Evolutionary conservation across 305 asterid species (phyloP), one percentile per base, ranked within the genome.

Genomic region (Andrographis paniculata): DNA sequence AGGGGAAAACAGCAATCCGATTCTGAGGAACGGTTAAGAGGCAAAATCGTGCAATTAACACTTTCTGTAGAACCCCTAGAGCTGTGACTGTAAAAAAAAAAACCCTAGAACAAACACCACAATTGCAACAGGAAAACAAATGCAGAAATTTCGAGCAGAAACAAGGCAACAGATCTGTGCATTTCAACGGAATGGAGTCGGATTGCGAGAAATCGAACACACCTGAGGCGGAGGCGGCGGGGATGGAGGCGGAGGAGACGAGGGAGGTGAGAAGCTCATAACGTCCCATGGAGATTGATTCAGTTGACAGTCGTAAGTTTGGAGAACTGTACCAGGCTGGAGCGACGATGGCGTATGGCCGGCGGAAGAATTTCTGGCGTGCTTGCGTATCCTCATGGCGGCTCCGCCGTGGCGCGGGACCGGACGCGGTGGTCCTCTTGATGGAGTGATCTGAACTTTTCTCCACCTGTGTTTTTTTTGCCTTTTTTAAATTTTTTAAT

Each of bases 261-360:
- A 18, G 13, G 77, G 50, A 1, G 74, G 62, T 33, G 70, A 49
- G 50, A 70, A 70, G 45, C 49, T 54, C 27, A 58, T 53, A 12
- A 75, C 72, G 60, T 75, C 82, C 82, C 78, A 75, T 19, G 71
- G 78, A 33, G 82, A 70, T 45, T 75, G 82, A 53, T 75, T 75
- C 17, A 75, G 68, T 59, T 58, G 73, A 24, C 78, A 75, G 9
- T 50, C 20, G 15, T 55, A 62, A 53, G 62, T 44, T 20, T 56
- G 55, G 17, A 51, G 1, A 18, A 42, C 55, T 0, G 59, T 38
- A 1, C 33, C 31, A 1, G 61, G 53, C 8, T 53, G 17, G 8
- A 44, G 58, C 24, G 60, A 60, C 30, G 71, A 44, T 14, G 59
- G 7, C 36, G 71, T 43, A 48, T 58, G 37, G 24, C 51, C 10